phyloP scores from a whole-genome alignment of 1,284 basidiomycete species.

The Tranzscheliella williamsii region DNA sequence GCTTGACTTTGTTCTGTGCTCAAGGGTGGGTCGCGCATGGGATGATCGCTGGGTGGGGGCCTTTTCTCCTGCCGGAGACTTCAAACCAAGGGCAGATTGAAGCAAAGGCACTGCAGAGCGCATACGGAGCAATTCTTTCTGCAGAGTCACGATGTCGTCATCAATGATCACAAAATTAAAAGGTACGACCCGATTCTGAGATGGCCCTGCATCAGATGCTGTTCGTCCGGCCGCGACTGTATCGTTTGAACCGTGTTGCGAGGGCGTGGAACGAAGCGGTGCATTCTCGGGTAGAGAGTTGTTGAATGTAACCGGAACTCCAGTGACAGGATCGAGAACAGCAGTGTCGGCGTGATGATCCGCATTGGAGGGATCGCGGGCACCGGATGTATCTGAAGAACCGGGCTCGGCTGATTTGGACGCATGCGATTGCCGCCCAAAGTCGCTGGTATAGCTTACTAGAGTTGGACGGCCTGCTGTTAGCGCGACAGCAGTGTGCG shows the following conservation, averaged over 20 bases:
- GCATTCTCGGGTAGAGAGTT: constrained; percentile 1
- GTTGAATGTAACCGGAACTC: constrained; percentile 39
- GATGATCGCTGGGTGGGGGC: background rate
- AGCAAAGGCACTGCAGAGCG: constrained; percentile 44
- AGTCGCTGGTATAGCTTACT: constrained; percentile 44
- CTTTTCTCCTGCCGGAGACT: background rate
- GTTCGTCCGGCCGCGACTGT: background rate
- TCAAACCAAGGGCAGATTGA: constrained; percentile 29
- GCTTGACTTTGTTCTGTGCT: constrained; percentile 39
- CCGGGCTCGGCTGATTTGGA: background rate
- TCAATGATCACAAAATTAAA: constrained; percentile 52
- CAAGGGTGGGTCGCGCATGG: constrained; percentile 11
- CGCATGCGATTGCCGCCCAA: constrained; percentile 12
- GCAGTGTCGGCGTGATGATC: constrained; percentile 15
- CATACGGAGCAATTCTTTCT: constrained; percentile 43
- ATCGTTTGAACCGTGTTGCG: background rate
- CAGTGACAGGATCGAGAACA: constrained; percentile 48
- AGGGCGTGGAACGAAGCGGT: background rate
- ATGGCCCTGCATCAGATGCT: background rate
- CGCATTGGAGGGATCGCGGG: background rate
- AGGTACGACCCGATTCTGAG: constrained; percentile 17
- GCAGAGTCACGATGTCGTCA: constrained; percentile 46
- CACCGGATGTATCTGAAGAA: background rate
- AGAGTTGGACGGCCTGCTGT: constrained; percentile 32
- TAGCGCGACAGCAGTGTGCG: constrained; percentile 40